A percentile compares a stretch with the other conserved stretches of the same genome.
phyloP scores from a whole-genome alignment of 768 basidiomycete genomes.

The Mrakia frigida region DNA sequence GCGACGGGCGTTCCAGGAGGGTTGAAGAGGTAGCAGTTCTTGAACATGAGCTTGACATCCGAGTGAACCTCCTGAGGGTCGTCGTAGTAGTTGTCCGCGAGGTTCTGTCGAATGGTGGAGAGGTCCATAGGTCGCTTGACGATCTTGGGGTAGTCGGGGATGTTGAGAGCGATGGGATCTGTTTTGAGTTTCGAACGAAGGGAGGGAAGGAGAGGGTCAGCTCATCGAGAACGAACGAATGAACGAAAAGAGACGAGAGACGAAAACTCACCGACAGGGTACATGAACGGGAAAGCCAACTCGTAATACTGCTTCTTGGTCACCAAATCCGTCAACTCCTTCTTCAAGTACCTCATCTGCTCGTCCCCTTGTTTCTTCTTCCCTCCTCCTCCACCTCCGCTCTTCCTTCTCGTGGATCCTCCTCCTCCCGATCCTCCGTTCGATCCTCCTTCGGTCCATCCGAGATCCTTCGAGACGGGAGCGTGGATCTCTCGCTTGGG shows the following conservation, averaged over 20 bases:
- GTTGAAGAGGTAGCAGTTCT: conserved; percentile 90
- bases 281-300: conserved; percentile 78
- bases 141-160: conserved; percentile 79
- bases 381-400: conserved; percentile 35
- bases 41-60: conserved; percentile 91
- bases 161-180: conserved; percentile 73
- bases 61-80: conserved; percentile 75
- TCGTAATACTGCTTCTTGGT: conserved; percentile 69
- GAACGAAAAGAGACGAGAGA: background rate
- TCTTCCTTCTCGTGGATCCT: conserved; percentile 50
- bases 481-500: conserved; percentile 98
- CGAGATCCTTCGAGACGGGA: conserved; percentile 83
- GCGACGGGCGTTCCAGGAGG: conserved; percentile 81
- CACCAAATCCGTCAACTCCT: conserved; percentile 63
- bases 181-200: background rate
- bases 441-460: conserved; percentile 60
- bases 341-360: conserved; percentile 76
- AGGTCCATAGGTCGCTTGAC: conserved; percentile 96
- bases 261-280: conserved; percentile 74
- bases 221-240: too few species aligned
- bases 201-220: background rate
- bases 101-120: conserved; percentile 76
- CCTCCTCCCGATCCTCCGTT: conserved; percentile 53
- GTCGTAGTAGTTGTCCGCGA: conserved; percentile 69
- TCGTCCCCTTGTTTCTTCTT: conserved; percentile 56